Evolutionary conservation across 2,329 filamentous ascomycete genomes (phyloP).

Genomic region (Calonectria pseudoturangicola): DNA sequence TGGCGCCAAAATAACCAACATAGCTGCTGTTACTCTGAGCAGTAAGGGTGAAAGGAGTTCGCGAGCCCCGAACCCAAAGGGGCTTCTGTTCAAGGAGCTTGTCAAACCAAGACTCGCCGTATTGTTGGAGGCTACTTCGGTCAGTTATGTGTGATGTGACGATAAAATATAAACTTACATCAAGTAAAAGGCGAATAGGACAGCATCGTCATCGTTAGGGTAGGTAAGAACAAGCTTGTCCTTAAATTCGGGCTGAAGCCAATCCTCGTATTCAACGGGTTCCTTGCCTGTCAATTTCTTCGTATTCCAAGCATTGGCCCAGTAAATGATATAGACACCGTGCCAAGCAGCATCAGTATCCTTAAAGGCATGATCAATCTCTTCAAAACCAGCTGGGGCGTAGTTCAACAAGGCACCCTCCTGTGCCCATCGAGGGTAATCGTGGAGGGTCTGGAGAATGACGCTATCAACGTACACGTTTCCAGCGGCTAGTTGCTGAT

Average conservation of each 20-base stretch:
- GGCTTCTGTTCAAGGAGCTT: conserved; percentile 68
- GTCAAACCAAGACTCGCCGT: conserved; percentile 70
- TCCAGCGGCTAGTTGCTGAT: conserved; percentile 64
- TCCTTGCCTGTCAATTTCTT: conserved; percentile 57
- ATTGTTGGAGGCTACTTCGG: conserved; percentile 58
- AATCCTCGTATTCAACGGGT: conserved; percentile 63
- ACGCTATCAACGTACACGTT: conserved; percentile 64
- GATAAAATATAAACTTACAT: conserved; percentile 60
- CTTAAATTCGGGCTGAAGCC: conserved; percentile 70
- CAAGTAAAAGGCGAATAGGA: conserved; percentile 69
- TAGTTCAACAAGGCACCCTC: conserved; percentile 69
- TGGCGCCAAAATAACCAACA: conserved; percentile 59
- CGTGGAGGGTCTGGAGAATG: conserved; percentile 69
- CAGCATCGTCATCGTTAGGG: conserved; percentile 75
- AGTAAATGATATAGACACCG: conserved; percentile 61
- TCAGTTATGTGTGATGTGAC: background rate
- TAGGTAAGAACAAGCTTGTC: conserved; percentile 72
- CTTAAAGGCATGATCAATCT: conserved; percentile 64
- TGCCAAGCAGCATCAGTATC: conserved; percentile 60
- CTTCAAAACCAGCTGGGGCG: conserved; percentile 66
- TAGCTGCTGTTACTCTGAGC: conserved; percentile 52
- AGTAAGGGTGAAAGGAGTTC: conserved; percentile 63
- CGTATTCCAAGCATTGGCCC: conserved; percentile 58
- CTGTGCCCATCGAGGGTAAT: conserved; percentile 70
- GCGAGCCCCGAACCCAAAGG: conserved; percentile 72